These are phyloP conservation scores for Wickerhamiella hasegawae DNA, from an alignment of 805 yeast genomes.

Conservation along the genomic window DNA sequence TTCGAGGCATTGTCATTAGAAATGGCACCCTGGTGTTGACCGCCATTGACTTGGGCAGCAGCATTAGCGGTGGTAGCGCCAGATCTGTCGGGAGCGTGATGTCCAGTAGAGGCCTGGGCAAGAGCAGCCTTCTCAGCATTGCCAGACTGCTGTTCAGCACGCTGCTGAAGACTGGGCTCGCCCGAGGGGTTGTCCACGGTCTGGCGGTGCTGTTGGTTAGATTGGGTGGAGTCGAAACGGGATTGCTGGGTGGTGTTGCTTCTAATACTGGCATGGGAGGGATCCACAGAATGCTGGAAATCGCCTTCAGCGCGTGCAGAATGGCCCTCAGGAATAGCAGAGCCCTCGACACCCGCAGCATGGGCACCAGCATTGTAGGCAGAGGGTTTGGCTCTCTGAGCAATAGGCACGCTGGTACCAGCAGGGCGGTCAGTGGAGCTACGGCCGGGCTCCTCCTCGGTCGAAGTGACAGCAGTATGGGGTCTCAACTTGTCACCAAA, in stretches of 20 bases:
- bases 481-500: conserved; percentile 14
- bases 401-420: conserved; percentile 19
- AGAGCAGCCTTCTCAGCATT: conserved; percentile 3
- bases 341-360: not conserved
- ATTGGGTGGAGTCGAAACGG: not conserved
- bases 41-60: not conserved
- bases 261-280: not conserved
- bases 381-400: conserved; percentile 13
- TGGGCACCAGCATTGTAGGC: conserved; percentile 16
- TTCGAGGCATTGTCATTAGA: not conserved
- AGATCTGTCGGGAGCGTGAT: conserved; percentile 2
- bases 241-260: not conserved
- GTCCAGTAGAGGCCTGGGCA: not conserved
- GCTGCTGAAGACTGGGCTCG: conserved; percentile 5
- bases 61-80: conserved; percentile 3
- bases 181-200: not conserved
- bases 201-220: not conserved
- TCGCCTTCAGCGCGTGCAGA: not conserved
- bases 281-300: not conserved
- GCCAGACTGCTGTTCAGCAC: conserved; percentile 5
- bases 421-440: conserved; percentile 13
- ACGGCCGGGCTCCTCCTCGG: conserved; percentile 17
- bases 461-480: conserved; percentile 18
- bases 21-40: not conserved
- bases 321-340: not conserved